A percentile compares a stretch with the other conserved stretches of the same genome.
These are phyloP conservation scores for Dillenia suffruticosa DNA, from an alignment of 164 flowering plant genomes.

Conservation along the genomic window DNA sequence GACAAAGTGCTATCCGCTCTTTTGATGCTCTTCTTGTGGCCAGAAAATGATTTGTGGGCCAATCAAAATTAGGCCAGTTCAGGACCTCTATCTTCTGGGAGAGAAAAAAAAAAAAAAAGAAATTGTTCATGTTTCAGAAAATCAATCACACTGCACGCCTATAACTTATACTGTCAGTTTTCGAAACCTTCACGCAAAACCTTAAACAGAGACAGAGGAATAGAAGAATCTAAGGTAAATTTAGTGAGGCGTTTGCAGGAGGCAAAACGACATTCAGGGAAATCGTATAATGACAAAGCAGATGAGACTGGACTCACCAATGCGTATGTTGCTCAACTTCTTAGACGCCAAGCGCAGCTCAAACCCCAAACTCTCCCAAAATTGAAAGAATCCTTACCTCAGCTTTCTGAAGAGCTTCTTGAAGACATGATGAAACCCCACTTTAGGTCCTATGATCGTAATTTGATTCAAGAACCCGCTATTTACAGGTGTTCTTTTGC, in stretches of 20 bases:
- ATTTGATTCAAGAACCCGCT: constrained; percentile 70
- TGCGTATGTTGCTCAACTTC: constrained; percentile 89
- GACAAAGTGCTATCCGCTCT: too few relatives aligned
- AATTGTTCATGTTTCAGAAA: too few relatives aligned
- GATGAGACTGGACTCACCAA: constrained; percentile 82
- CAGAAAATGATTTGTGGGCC: too few relatives aligned
- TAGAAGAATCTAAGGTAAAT: constrained; percentile 25
- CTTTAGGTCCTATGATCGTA: constrained; percentile 62
- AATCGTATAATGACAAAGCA: constrained; percentile 57
- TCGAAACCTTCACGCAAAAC: too few relatives aligned
- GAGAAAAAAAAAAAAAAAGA: too few relatives aligned
- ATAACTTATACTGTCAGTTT: too few relatives aligned
- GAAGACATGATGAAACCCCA: constrained; percentile 74
- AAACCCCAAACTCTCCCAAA: constrained; percentile 65
- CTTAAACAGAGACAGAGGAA: background rate
- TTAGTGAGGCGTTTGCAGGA: constrained; percentile 23
- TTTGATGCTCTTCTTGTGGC: too few relatives aligned
- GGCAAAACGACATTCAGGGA: constrained; percentile 56
- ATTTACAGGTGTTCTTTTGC: constrained; percentile 78
- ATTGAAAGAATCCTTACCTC: constrained; percentile 58
- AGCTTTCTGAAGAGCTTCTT: constrained; percentile 45
- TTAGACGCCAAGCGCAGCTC: constrained; percentile 81
- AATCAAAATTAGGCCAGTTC: too few relatives aligned
- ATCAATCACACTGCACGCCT: too few relatives aligned
- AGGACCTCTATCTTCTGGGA: too few relatives aligned